Evolutionary conservation across 2,329 filamentous ascomycete genomes (phyloP).

Genomic region (Colletotrichum camelliae): DNA sequence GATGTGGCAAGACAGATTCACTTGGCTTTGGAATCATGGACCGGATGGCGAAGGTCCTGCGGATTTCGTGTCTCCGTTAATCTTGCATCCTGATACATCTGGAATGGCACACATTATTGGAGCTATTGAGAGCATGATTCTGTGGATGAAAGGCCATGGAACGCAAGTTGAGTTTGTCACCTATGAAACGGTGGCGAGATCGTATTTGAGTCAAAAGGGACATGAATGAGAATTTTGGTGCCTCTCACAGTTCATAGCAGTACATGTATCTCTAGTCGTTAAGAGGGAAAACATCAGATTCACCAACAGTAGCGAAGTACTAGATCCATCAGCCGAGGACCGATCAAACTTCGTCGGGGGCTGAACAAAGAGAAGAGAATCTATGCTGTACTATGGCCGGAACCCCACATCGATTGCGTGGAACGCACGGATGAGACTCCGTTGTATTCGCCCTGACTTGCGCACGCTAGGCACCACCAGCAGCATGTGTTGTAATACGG

Average conservation of each 20-base stretch:
- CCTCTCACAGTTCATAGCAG: background rate
- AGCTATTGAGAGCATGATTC: slow-evolving; percentile 32
- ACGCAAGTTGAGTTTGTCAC: background rate
- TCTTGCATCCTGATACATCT: slow-evolving; percentile 63
- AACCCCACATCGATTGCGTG: background rate
- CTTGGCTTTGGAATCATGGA: slow-evolving; percentile 54
- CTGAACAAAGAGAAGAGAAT: too few relatives aligned
- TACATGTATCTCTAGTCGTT: background rate
- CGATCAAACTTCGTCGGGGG: background rate
- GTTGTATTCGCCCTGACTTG: background rate
- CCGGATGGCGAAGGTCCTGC: slow-evolving; percentile 30
- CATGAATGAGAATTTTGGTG: background rate
- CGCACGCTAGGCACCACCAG: background rate
- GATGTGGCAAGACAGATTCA: slow-evolving; percentile 66
- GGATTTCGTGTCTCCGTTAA: slow-evolving; percentile 53
- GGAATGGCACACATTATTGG: slow-evolving; percentile 67
- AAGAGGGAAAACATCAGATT: background rate
- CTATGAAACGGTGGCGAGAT: background rate
- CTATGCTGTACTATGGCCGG: background rate
- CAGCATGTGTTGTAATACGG: background rate
- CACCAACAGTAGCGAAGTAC: background rate
- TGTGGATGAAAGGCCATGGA: background rate
- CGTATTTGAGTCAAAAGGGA: background rate
- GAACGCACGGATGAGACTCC: background rate
- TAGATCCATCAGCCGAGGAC: background rate